phyloP scores from a whole-genome alignment of 257 asterid species.

The Solanum phureja region DNA sequence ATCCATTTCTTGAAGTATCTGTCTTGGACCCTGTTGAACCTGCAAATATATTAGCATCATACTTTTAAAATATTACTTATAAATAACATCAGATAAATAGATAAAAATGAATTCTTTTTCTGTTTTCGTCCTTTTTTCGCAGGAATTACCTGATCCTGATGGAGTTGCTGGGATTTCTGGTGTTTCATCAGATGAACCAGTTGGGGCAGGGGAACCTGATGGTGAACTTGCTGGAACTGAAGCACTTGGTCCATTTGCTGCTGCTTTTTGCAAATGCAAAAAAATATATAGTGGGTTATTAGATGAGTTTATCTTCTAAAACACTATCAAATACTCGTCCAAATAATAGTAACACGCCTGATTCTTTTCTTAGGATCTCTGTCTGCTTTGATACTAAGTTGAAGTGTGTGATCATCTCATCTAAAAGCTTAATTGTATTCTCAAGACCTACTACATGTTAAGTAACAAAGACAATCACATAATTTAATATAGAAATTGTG shows the following conservation, averaged over 20 bases:
- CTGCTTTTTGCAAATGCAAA: neutral
- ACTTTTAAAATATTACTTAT: neutral
- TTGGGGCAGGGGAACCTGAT: slow-evolving; percentile 1
- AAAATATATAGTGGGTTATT: neutral
- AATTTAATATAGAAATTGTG: too few relatives aligned
- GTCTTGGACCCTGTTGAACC: slow-evolving; percentile 30
- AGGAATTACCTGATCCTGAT: slow-evolving; percentile 1
- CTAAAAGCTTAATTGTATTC: too few relatives aligned
- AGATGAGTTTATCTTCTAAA: neutral
- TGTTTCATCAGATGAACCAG: slow-evolving; percentile 2
- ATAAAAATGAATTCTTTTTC: neutral
- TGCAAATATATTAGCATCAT: neutral
- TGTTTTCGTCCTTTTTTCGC: neutral
- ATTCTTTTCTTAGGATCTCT: too few relatives aligned
- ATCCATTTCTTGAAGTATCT: slow-evolving; percentile 19
- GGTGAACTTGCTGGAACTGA: slow-evolving; percentile 6
- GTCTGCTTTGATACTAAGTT: too few relatives aligned
- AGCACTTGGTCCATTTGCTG: slow-evolving; percentile 14
- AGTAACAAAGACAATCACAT: too few relatives aligned
- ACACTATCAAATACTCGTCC: neutral
- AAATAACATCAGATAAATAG: neutral
- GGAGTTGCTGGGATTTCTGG: slow-evolving; percentile 8
- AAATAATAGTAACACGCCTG: neutral
- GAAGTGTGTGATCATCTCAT: too few relatives aligned
- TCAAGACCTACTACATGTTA: too few relatives aligned